phyloP scores from a whole-genome alignment of 2,329 filamentous ascomycete genomes.

The Xylariaceae sp. region DNA sequence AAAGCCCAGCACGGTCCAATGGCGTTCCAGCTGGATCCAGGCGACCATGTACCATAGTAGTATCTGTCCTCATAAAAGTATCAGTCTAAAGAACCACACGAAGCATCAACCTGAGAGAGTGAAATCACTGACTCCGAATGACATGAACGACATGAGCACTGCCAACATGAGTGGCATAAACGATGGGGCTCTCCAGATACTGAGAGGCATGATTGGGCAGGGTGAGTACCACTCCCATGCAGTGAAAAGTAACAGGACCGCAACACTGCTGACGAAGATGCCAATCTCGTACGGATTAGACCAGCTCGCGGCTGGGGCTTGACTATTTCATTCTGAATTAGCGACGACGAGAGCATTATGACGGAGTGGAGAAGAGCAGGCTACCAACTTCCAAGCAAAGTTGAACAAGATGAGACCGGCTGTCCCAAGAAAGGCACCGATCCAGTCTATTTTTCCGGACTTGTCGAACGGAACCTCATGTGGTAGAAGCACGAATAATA shows the following conservation, averaged over 20 bases:
- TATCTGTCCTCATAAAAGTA: too few relatives aligned
- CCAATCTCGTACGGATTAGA: conserved; percentile 35
- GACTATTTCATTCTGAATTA: conserved; percentile 5
- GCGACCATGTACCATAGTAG: too few relatives aligned
- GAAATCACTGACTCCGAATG: too few relatives aligned
- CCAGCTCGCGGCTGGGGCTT: conserved; percentile 44
- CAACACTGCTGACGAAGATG: conserved; percentile 34
- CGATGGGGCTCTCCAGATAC: conserved; percentile 39
- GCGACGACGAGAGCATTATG: neutral
- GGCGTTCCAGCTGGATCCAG: too few relatives aligned
- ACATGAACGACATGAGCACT: conserved; percentile 14
- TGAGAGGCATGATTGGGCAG: conserved; percentile 41
- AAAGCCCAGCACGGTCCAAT: too few relatives aligned
- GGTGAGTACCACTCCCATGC: conserved; percentile 31
- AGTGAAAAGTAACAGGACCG: too few relatives aligned
- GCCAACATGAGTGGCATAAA: conserved; percentile 39
- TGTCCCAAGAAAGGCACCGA: conserved; percentile 35
- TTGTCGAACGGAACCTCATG: conserved; percentile 26
- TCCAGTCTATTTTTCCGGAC: conserved; percentile 34
- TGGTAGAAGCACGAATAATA: conserved; percentile 8
- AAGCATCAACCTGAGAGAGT: too few relatives aligned
- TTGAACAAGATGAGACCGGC: conserved; percentile 42
- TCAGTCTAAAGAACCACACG: too few relatives aligned
- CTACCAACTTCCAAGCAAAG: conserved; percentile 45
- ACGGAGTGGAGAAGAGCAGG: neutral